Conservation (phyloP, 176 grass and related monocot species). For the Oryza longistaminata region DNA sequence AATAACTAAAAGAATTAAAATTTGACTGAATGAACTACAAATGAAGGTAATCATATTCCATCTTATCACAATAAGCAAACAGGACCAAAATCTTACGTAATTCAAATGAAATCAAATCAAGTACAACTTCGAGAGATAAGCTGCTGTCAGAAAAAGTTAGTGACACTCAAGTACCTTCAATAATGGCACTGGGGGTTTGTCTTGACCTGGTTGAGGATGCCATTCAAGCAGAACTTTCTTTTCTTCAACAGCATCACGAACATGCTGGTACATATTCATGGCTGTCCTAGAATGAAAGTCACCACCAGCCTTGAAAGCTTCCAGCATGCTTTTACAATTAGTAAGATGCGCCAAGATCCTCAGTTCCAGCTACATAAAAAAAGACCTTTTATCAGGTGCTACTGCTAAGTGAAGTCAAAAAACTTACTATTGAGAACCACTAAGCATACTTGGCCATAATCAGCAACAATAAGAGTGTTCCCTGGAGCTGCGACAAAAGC, state of each 20-base stretch:
- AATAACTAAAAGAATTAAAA: neutral
- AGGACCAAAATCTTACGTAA: no score
- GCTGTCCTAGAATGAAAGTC: constrained; percentile 96
- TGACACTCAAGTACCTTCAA: constrained; percentile 59
- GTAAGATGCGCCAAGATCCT: constrained; percentile 93
- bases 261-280: constrained; percentile 92
- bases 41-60: neutral
- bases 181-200: constrained; percentile 80
- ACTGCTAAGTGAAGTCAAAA: no score
- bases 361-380: constrained; percentile 63
- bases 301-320: constrained; percentile 81
- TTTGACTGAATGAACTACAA: constrained; percentile 9
- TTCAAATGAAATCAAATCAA: no score
- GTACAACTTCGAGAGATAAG: no score
- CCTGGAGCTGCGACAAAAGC: constrained; percentile 88
- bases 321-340: constrained; percentile 85
- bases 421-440: constrained; percentile 27
- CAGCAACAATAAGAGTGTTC: constrained; percentile 91
- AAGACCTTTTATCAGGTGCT: no score
- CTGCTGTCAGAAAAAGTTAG: neutral
- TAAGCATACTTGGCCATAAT: constrained; percentile 79
- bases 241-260: constrained; percentile 75
- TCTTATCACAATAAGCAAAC: no score
- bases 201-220: constrained; percentile 73
- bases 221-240: constrained; percentile 81